A percentile compares a stretch with the other conserved stretches of the same genome.
Conservation (phyloP, 768 basidiomycete species). For the Strobilomyces dryophilus region DNA sequence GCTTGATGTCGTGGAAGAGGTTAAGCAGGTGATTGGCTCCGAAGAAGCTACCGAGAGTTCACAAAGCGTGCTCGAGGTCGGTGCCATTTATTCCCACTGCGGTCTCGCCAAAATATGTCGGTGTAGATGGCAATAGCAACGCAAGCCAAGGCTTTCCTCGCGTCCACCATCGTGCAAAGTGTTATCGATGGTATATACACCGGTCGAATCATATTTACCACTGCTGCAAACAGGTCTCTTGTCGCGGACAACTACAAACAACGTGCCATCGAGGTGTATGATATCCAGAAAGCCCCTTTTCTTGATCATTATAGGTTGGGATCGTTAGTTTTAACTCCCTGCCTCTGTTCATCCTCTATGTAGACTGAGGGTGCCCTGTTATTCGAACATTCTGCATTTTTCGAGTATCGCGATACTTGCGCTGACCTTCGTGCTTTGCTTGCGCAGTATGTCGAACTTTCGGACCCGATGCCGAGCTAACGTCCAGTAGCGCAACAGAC, state of each 20-base stretch:
- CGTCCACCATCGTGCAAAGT: conserved; percentile 79
- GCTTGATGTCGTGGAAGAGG: conserved; percentile 58
- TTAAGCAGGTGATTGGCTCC: conserved; percentile 52
- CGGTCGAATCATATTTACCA: conserved; percentile 69
- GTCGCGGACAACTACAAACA: conserved; percentile 90
- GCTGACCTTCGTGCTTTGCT: conserved; percentile 66
- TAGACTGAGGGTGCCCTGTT: conserved; percentile 79
- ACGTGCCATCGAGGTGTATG: conserved; percentile 68
- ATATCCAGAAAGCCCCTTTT: conserved; percentile 61
- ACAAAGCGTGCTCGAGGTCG: conserved; percentile 83
- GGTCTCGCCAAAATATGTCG: not conserved
- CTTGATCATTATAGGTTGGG: conserved; percentile 78
- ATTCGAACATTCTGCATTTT: conserved; percentile 74
- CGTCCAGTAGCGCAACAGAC: conserved; percentile 50
- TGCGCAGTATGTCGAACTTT: conserved; percentile 53
- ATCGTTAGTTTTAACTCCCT: not conserved
- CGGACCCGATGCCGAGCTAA: not conserved
- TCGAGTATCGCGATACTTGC: conserved; percentile 69
- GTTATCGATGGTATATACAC: conserved; percentile 85
- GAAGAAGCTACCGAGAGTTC: conserved; percentile 58
- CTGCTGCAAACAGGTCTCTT: conserved; percentile 62
- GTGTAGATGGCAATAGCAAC: conserved; percentile 84
- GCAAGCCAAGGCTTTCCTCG: conserved; percentile 76
- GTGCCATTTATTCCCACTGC: conserved; percentile 21
- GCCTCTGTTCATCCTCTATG: not conserved